These are phyloP conservation scores for Eruca vesicaria DNA, from an alignment of 441 rosid genomes.

Conservation along the genomic window DNA sequence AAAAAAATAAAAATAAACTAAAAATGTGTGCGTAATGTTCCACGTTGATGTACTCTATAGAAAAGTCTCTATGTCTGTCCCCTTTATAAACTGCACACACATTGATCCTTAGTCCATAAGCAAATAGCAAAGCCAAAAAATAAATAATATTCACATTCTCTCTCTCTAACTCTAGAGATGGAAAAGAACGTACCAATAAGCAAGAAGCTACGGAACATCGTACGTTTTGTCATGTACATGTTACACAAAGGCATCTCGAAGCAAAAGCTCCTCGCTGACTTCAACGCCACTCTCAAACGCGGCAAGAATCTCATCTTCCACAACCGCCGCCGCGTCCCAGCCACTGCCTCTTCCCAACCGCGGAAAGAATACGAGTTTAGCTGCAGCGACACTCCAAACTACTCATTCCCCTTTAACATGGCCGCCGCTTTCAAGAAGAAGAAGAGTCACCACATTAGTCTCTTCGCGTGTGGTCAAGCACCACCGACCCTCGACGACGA, in stretches of 20 bases:
- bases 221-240: conserved; percentile 69
- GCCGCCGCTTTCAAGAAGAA: conserved; percentile 39
- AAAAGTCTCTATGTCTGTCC: no score
- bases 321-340: conserved; percentile 43
- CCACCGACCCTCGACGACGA: conserved; percentile 72
- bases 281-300: conserved; percentile 57
- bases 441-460: conserved; percentile 42
- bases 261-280: conserved; percentile 64
- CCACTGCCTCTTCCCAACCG: conserved; percentile 2
- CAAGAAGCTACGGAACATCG: conserved; percentile 59
- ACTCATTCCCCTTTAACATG: conserved; percentile 53
- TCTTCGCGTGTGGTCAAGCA: conserved; percentile 64
- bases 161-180: conserved; percentile 47
- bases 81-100: no score
- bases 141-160: conserved; percentile 4
- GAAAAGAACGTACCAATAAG: conserved; percentile 51
- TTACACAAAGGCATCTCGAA: conserved; percentile 61
- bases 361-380: conserved; percentile 80
- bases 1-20: no score
- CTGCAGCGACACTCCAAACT: conserved; percentile 80
- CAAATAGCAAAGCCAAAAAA: conserved; percentile 15
- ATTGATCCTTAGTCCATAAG: no score
- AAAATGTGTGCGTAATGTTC: no score
- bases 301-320: conserved; percentile 75
- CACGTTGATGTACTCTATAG: no score